These are phyloP conservation scores for Trypanosoma lewisi DNA, from an alignment of 208 protist genomes.

Conservation along the genomic window DNA sequence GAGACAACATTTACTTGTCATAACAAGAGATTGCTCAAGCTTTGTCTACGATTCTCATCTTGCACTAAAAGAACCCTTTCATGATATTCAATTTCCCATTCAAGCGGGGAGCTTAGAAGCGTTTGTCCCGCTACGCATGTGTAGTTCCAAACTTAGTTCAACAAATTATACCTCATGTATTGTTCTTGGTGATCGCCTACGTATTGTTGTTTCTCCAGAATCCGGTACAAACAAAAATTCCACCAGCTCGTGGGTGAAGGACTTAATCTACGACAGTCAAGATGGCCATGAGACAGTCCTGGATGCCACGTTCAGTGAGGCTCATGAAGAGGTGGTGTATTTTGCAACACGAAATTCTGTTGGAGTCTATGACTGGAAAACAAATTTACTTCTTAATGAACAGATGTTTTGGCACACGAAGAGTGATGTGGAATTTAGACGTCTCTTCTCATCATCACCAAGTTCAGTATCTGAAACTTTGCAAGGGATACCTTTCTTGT, in stretches of 20 bases:
- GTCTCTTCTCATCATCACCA: slow-evolving; percentile 65
- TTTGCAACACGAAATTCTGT: slow-evolving; percentile 68
- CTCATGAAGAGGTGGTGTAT: slow-evolving; percentile 69
- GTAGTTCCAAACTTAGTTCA: slow-evolving; percentile 42
- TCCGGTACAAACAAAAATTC: neutral
- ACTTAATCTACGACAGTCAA: slow-evolving; percentile 69
- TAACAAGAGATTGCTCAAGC: slow-evolving; percentile 43
- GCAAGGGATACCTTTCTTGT: slow-evolving; percentile 55
- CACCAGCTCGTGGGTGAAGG: slow-evolving; percentile 26
- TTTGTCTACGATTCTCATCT: slow-evolving; percentile 76
- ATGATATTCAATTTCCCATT: slow-evolving; percentile 16
- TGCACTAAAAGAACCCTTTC: slow-evolving; percentile 29
- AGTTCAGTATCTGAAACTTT: slow-evolving; percentile 6
- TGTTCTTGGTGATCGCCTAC: slow-evolving; percentile 65
- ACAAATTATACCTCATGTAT: slow-evolving; percentile 42
- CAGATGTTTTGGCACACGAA: slow-evolving; percentile 63
- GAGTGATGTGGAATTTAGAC: slow-evolving; percentile 64
- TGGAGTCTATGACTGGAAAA: slow-evolving; percentile 79
- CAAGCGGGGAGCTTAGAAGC: neutral
- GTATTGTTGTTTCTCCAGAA: slow-evolving; percentile 46
- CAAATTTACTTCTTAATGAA: slow-evolving; percentile 69
- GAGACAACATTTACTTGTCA: slow-evolving; percentile 56
- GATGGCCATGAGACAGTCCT: slow-evolving; percentile 63
- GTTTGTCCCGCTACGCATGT: slow-evolving; percentile 22
- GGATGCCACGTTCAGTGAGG: slow-evolving; percentile 81